Evolutionary conservation across 2,329 filamentous ascomycete genomes (phyloP).

Genomic region (Fusarium sp.): DNA sequence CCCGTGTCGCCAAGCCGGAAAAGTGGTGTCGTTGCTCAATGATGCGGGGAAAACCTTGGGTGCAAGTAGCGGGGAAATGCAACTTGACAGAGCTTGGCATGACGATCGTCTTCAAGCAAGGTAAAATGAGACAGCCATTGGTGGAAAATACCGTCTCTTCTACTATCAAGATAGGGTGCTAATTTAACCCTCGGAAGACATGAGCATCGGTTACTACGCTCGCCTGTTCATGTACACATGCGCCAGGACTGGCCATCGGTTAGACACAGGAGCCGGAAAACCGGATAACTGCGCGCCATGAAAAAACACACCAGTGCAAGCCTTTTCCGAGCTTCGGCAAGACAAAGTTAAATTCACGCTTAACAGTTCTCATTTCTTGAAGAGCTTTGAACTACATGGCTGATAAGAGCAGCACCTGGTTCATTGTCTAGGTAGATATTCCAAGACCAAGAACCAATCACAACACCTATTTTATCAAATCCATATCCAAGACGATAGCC

Average conservation of each 20-base stretch:
- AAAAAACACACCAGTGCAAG: neutral
- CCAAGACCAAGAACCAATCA: no score
- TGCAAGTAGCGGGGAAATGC: neutral
- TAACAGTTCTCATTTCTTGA: neutral
- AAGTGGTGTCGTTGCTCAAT: neutral
- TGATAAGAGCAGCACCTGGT: neutral
- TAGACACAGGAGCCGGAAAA: neutral
- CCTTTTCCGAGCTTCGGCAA: slow-evolving; percentile 7
- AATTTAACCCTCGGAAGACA: neutral
- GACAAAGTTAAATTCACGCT: no score
- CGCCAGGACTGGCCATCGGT: neutral
- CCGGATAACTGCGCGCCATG: neutral
- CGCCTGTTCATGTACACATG: neutral
- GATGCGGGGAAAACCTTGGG: slow-evolving; percentile 1
- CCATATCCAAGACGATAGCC: no score
- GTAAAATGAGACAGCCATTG: neutral
- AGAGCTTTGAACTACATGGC: neutral
- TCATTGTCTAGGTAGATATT: no score
- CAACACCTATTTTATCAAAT: no score
- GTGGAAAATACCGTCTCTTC: neutral
- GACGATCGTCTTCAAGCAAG: neutral
- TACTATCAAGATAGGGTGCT: neutral
- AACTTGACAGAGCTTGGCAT: neutral
- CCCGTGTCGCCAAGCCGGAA: slow-evolving; percentile 11
- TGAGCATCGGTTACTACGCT: neutral